Conservation (phyloP, 177 flowering plant species). For the Telopea speciosissima region DNA sequence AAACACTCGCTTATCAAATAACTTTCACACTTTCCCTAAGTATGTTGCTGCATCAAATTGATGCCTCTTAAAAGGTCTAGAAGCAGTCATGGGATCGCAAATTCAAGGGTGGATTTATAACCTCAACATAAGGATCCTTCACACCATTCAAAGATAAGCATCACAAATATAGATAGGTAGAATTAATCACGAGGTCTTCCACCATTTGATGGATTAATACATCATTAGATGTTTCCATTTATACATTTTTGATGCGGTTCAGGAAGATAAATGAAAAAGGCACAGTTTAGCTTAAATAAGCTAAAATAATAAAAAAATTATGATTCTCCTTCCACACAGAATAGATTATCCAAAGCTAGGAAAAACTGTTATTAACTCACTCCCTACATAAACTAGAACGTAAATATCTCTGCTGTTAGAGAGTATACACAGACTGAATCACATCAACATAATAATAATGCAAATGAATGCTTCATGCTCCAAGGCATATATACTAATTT, state of each 20-base stretch:
- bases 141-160: not conserved
- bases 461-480: not conserved
- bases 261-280: not conserved
- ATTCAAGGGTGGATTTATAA: not conserved
- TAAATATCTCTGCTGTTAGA: not conserved
- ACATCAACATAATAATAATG: not conserved
- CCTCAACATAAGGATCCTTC: not conserved
- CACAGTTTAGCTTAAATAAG: not conserved
- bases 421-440: not conserved
- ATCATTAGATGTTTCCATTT: not conserved
- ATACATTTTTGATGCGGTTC: not conserved
- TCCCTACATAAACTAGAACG: not conserved
- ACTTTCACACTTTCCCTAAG: not conserved
- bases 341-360: not conserved
- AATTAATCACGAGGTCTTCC: not conserved
- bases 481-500: not conserved
- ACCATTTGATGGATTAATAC: not conserved
- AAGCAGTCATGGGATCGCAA: not conserved
- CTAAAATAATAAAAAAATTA: no score
- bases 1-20: no score
- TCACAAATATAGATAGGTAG: not conserved
- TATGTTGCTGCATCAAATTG: not conserved
- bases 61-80: not conserved
- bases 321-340: not conserved
- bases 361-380: not conserved